These are phyloP conservation scores for Arthrocladium fulminans DNA, from an alignment of 2,329 filamentous ascomycete species.

Conservation along the genomic window DNA sequence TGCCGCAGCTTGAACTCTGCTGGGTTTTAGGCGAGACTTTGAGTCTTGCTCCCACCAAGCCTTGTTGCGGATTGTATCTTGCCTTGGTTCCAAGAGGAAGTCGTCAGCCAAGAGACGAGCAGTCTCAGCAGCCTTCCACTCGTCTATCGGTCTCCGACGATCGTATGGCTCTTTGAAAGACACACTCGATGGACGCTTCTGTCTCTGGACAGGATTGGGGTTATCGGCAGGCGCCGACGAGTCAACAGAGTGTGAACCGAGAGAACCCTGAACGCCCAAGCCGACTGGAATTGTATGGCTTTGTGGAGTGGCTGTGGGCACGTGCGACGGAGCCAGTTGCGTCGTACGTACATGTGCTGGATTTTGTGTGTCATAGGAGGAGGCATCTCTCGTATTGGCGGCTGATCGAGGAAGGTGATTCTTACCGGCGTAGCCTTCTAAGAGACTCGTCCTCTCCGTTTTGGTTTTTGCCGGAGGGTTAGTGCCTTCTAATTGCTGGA, in stretches of 20 bases:
- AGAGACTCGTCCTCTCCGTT: constrained; percentile 16
- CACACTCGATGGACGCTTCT: constrained; percentile 29
- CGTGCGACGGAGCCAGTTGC: neutral
- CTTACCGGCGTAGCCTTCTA: neutral
- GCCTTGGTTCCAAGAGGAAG: constrained; percentile 44
- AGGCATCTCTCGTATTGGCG: neutral
- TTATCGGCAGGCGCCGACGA: constrained; percentile 10
- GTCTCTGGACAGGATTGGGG: constrained; percentile 14
- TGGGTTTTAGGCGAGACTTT: constrained; percentile 35
- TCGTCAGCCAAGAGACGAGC: constrained; percentile 52
- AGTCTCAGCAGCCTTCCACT: constrained; percentile 62
- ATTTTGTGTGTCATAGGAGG: neutral
- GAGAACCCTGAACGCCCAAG: constrained; percentile 15
- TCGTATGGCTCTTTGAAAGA: constrained; percentile 40
- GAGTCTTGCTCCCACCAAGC: constrained; percentile 69
- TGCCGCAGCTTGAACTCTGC: constrained; percentile 41
- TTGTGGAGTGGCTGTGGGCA: neutral
- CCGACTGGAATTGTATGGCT: constrained; percentile 4
- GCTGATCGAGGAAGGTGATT: neutral
- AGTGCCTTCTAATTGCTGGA: constrained; percentile 19
- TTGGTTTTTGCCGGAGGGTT: constrained; percentile 13
- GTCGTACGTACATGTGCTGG: neutral
- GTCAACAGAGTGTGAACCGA: constrained; percentile 9
- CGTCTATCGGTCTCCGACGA: constrained; percentile 40
- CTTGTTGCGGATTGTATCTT: constrained; percentile 43